Percentiles rank a stretch among this genome's conserved stretches.
Evolutionary conservation across 148 eudicot species (phyloP).

Genomic region (Camellia granthamiana): DNA sequence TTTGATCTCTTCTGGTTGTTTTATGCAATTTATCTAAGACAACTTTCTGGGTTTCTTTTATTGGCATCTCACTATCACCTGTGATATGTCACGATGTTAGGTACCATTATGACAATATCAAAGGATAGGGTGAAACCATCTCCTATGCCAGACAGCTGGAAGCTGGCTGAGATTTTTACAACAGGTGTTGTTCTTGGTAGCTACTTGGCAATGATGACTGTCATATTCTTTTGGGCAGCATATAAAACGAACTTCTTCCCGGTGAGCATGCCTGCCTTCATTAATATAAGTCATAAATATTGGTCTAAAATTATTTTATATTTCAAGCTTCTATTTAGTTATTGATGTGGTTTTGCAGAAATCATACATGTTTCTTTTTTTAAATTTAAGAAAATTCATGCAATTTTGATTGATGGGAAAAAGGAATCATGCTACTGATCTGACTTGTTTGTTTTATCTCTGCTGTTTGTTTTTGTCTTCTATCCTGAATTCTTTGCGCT

Average conservation of each 20-base stretch:
- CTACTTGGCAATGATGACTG: conserved; percentile 96
- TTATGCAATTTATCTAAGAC: neutral
- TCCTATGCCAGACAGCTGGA: conserved; percentile 96
- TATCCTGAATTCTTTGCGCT: neutral
- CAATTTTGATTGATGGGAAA: neutral
- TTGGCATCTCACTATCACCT: conserved; percentile 12
- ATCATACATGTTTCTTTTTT: neutral
- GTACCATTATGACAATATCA: conserved; percentile 96
- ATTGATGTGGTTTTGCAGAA: neutral
- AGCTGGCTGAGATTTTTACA: conserved; percentile 83
- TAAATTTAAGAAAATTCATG: neutral
- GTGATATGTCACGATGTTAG: conserved; percentile 56
- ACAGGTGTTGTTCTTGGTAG: conserved; percentile 86
- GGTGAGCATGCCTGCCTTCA: conserved; percentile 31
- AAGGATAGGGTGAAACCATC: conserved; percentile 98
- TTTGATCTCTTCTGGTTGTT: neutral
- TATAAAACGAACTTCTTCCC: conserved; percentile 93
- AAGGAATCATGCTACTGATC: neutral
- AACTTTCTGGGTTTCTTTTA: neutral
- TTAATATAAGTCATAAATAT: neutral
- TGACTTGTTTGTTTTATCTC: neutral
- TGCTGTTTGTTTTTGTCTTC: neutral
- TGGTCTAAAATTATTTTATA: neutral
- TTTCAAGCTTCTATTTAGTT: neutral
- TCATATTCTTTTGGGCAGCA: conserved; percentile 97